Evolutionary conservation across 345 rosid species (phyloP).

Genomic region (Brassica carinata): DNA sequence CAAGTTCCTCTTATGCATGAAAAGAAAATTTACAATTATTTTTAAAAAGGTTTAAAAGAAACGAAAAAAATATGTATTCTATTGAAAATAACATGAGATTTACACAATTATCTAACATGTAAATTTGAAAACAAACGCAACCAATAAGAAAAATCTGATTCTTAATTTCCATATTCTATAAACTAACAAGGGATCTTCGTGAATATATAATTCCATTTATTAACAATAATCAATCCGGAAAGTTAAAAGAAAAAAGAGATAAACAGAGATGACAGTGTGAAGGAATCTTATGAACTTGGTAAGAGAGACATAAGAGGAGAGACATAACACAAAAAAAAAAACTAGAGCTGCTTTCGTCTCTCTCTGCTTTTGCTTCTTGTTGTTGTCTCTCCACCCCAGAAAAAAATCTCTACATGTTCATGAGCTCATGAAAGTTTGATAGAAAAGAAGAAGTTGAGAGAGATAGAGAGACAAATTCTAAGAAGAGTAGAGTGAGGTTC

Average conservation of each 20-base stretch:
- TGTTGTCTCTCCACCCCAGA: constrained; percentile 25
- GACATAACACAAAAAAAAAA: constrained; percentile 26
- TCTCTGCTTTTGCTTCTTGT: constrained; percentile 24
- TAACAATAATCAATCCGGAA: neutral
- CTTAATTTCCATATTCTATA: neutral
- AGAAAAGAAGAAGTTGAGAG: constrained; percentile 8
- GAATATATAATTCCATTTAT: constrained; percentile 35
- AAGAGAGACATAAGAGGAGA: constrained; percentile 41
- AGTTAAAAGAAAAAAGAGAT: neutral
- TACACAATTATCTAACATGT: neutral
- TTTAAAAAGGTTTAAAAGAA: neutral
- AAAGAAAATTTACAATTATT: neutral
- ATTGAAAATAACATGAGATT: neutral
- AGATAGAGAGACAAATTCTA: neutral
- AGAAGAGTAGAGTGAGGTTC: constrained; percentile 25
- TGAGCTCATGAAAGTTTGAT: constrained; percentile 31
- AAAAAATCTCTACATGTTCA: constrained; percentile 15
- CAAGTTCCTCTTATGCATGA: neutral
- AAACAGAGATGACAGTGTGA: constrained; percentile 16
- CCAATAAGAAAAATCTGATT: neutral
- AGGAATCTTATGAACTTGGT: constrained; percentile 33
- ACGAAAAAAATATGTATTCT: neutral
- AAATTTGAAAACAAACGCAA: neutral
- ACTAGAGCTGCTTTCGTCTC: constrained; percentile 23
- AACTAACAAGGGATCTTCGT: neutral